These are phyloP conservation scores for Rhodotorula sp. DNA, from an alignment of 1,284 basidiomycete genomes.

Conservation along the genomic window DNA sequence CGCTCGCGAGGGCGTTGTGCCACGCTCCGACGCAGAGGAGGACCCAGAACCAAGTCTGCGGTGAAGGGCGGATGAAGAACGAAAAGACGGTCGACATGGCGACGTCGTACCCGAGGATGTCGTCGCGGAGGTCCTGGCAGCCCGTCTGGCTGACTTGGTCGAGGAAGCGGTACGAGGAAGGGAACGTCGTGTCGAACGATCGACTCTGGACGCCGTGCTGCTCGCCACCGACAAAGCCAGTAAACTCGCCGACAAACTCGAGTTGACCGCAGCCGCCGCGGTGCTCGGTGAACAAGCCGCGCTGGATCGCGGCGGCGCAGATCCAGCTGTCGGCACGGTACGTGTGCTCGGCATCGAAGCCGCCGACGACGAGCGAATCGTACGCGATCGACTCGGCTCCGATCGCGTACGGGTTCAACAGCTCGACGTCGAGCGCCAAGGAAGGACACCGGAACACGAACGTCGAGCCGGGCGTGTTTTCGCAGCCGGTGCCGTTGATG, in stretches of 20 bases:
- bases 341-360: conserved; percentile 59
- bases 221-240: conserved; percentile 62
- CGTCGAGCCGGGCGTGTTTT: conserved; percentile 63
- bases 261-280: conserved; percentile 76
- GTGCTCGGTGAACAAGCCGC: conserved; percentile 51
- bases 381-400: conserved; percentile 66
- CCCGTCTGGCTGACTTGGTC: conserved; percentile 52
- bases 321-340: conserved; percentile 83
- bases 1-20: conserved; percentile 78
- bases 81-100: conserved; percentile 66
- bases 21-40: conserved; percentile 82
- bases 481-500: conserved; percentile 66
- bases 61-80: conserved; percentile 60
- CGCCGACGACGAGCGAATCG: conserved; percentile 76
- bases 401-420: conserved; percentile 75
- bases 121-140: conserved; percentile 69
- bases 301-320: conserved; percentile 78
- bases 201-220: conserved; percentile 67
- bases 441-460: conserved; percentile 80
- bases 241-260: conserved; percentile 68
- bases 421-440: conserved; percentile 63
- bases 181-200: conserved; percentile 73
- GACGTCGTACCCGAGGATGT: conserved; percentile 68
- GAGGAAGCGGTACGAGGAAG: conserved; percentile 59
- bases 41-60: conserved; percentile 41